These are phyloP conservation scores for Penicillium sp. DNA, from an alignment of 2,329 filamentous ascomycete genomes.

Conservation along the genomic window DNA sequence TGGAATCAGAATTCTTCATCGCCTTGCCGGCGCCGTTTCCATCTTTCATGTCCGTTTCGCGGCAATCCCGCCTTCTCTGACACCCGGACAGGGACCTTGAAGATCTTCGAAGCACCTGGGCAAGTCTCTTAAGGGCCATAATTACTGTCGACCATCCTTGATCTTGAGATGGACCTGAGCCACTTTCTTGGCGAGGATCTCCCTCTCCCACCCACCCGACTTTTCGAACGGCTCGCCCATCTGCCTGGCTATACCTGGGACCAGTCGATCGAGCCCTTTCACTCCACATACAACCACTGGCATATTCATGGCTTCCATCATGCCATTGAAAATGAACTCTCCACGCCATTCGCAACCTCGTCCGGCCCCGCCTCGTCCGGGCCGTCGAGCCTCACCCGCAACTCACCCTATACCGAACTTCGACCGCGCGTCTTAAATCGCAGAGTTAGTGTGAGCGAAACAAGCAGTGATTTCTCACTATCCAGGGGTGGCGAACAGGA, in stretches of 20 bases:
- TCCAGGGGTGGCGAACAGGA: conserved; percentile 41
- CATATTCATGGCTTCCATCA: conserved; percentile 63
- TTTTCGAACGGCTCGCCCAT: conserved; percentile 71
- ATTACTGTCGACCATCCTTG: not conserved
- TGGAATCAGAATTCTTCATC: not conserved
- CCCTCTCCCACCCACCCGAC: conserved; percentile 60
- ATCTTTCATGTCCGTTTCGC: conserved; percentile 3
- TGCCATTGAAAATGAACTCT: conserved; percentile 50
- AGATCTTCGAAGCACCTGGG: not conserved
- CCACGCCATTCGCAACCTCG: conserved; percentile 47
- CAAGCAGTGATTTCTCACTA: conserved; percentile 44
- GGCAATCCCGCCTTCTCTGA: not conserved
- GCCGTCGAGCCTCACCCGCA: conserved; percentile 43
- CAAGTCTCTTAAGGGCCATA: conserved; percentile 22
- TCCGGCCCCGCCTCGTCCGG: conserved; percentile 33
- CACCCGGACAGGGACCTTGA: not conserved
- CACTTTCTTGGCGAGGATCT: conserved; percentile 47
- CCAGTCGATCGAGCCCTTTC: conserved; percentile 53
- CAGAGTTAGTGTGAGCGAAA: conserved; percentile 52
- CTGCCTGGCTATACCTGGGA: conserved; percentile 76
- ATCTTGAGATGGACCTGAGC: conserved; percentile 34
- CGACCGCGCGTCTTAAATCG: conserved; percentile 46
- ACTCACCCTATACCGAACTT: conserved; percentile 43
- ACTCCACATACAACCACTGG: conserved; percentile 84
- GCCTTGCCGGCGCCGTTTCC: conserved; percentile 12